Evolutionary conservation across 495 filamentous ascomycete species (phyloP), one percentile per base, ranked within the genome.

Genomic region (Neurospora sp.): DNA sequence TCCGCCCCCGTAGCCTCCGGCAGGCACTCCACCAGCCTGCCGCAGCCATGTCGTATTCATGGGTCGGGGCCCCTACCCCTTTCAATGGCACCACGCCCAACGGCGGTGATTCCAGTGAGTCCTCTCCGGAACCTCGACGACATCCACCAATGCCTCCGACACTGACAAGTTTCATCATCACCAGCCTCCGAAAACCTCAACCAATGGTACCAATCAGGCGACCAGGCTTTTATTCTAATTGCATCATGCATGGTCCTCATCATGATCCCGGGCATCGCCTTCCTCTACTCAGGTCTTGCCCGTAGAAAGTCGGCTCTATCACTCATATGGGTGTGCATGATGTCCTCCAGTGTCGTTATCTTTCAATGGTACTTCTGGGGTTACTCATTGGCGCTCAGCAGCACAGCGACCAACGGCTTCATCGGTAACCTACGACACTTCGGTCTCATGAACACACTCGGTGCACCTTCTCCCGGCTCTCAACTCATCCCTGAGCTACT

Each of bases 321-420:
- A 39, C 87, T 98, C 74, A 94, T 99, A 83, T 98, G 96, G 96
- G 90, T 96, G 10, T 92, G 91, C 75, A 89, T 98, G 82, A 94
- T 96, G 86, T 93, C 94, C 18, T 90, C 90, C 69, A 94, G 93
- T 39, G 91, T 99, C 70, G 89, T 97, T 27, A 91, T 92, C 38
- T 97, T 98, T 84, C 96, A 98, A 80, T 99, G 96, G 95, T 99
- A 98, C 86, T 97, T 99, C 86, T 98, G 96, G 96, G 96, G 96
- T 59, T 98, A 97, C 80, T 97, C 94, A 5, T 84, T 99, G 70
- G 89, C 96, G 54, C 97, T 98, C 84, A 96, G 92, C 69, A 90
- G 91, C 79, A 86, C 89, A 5, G 95, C 93, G 42, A 94, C 92
- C 70, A 92, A 86, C 77, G 85, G 85, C 44, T 99, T 90, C 83